Evolutionary conservation across 2,329 filamentous ascomycete species (phyloP).

Genomic region (Onygenales sp.): DNA sequence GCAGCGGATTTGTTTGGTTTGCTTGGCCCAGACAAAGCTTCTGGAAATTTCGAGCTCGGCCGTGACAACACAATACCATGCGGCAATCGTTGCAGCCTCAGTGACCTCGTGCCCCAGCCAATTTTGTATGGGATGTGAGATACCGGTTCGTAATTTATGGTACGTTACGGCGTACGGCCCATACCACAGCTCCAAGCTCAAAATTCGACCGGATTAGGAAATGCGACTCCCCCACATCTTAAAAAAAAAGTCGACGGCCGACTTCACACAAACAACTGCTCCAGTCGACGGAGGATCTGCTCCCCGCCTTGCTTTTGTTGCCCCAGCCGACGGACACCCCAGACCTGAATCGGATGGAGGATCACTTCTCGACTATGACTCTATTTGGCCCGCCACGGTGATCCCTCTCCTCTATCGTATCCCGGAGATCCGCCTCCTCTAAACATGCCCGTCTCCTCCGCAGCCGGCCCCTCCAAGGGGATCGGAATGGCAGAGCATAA

Average conservation of each 20-base stretch:
- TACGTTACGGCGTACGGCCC: not conserved
- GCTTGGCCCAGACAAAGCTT: conserved; percentile 16
- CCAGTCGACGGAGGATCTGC: not conserved
- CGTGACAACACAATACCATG: not conserved
- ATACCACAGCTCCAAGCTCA: not conserved
- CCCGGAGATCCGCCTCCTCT: not conserved
- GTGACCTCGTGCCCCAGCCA: conserved; percentile 8
- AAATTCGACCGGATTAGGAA: not conserved
- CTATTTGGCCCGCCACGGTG: conserved; percentile 20
- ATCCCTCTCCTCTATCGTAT: conserved; percentile 13
- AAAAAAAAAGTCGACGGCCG: conserved; percentile 1
- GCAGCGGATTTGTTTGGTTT: not conserved
- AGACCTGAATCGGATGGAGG: conserved; percentile 1
- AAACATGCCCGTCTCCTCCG: conserved; percentile 17
- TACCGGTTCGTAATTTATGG: conserved; percentile 1
- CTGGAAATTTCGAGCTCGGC: conserved; percentile 35
- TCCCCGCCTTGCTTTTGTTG: not conserved
- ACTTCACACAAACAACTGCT: not conserved
- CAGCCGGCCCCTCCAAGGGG: conserved; percentile 17
- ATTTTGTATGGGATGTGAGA: not conserved
- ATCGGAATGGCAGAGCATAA: conserved; percentile 17
- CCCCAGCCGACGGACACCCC: not conserved
- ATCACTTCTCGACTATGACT: conserved; percentile 22
- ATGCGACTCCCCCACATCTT: conserved; percentile 5
- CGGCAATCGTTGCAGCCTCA: not conserved